Conservation (phyloP, 1,139 yeast genomes). For the Hansenula lynferdii region DNA sequence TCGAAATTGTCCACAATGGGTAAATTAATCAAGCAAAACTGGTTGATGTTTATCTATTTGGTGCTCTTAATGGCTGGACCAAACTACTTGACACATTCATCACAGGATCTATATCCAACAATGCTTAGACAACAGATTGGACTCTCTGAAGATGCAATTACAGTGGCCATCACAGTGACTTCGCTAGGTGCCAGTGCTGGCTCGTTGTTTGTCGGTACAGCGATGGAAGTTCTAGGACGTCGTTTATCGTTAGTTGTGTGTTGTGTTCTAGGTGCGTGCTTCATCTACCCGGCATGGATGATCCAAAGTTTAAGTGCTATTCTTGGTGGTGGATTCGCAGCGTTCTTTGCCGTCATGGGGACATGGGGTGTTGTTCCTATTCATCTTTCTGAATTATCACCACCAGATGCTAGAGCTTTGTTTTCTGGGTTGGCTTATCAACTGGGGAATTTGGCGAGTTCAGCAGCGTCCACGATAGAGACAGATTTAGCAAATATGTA, state of each 20-base stretch:
- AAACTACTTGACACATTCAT: conserved; percentile 51
- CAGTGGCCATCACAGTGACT: conserved; percentile 41
- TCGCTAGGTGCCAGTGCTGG: conserved; percentile 47
- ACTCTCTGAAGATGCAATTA: conserved; percentile 33
- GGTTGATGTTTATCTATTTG: conserved; percentile 41
- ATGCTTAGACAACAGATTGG: conserved; percentile 37
- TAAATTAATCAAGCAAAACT: conserved; percentile 31
- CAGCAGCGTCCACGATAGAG: conserved; percentile 62
- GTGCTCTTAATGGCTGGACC: conserved; percentile 43
- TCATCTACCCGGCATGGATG: conserved; percentile 50
- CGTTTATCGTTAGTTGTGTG: conserved; percentile 39
- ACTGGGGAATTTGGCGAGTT: conserved; percentile 53
- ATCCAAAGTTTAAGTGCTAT: conserved; percentile 31
- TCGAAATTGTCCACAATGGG: conserved; percentile 17
- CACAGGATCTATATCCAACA: conserved; percentile 51
- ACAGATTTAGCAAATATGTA: conserved; percentile 46
- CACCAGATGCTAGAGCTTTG: conserved; percentile 49
- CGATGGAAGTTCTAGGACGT: conserved; percentile 42
- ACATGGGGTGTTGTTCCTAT: conserved; percentile 55
- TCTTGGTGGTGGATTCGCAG: conserved; percentile 44
- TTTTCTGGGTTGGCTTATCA: conserved; percentile 53
- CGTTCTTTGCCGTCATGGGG: conserved; percentile 52
- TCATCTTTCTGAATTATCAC: conserved; percentile 51
- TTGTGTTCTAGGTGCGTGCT: conserved; percentile 43
- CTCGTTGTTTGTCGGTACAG: conserved; percentile 40